Conservation (phyloP, 306 rosid genomes). For the Vachellia pachyceras region DNA sequence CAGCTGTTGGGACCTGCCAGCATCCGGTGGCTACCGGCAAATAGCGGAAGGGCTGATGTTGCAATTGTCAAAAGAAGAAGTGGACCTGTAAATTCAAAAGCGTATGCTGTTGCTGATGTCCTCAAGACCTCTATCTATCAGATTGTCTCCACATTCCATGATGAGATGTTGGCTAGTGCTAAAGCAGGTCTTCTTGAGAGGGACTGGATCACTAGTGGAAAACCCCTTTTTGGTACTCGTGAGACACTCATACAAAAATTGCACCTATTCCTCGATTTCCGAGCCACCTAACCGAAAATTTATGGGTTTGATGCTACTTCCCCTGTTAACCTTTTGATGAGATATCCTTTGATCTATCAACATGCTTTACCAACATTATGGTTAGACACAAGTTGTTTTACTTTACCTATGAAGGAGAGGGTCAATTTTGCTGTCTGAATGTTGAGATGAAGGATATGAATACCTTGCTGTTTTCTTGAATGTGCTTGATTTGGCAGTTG, state of each 20-base stretch:
- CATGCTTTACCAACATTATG: constrained; percentile 38
- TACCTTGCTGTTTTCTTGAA: constrained; percentile 37
- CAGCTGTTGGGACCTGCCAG: constrained; percentile 74
- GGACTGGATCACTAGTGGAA: constrained; percentile 68
- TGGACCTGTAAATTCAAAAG: constrained; percentile 71
- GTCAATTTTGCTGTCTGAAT: constrained; percentile 45
- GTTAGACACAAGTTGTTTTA: constrained; percentile 22
- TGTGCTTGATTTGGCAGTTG: constrained; percentile 24
- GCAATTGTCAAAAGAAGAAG: constrained; percentile 62
- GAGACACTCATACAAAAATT: constrained; percentile 74
- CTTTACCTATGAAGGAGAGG: constrained; percentile 34
- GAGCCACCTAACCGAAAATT: constrained; percentile 57
- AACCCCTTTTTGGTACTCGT: constrained; percentile 65
- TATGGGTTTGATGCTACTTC: constrained; percentile 33
- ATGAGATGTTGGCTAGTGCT: constrained; percentile 80
- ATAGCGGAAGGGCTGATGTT: constrained; percentile 63
- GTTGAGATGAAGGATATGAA: constrained; percentile 33
- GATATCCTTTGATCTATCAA: constrained; percentile 19
- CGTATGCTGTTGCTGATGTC: constrained; percentile 84
- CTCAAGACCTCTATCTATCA: constrained; percentile 80
- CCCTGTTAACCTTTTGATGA: not conserved
- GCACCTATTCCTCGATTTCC: constrained; percentile 75
- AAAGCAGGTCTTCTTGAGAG: constrained; percentile 80
- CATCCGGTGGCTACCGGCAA: constrained; percentile 79
- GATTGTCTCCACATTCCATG: constrained; percentile 78